Percentiles rank a stretch among this genome's conserved stretches.
Evolutionary conservation across 2,329 filamentous ascomycete genomes (phyloP).

Genomic region (Emmonsia crescens): DNA sequence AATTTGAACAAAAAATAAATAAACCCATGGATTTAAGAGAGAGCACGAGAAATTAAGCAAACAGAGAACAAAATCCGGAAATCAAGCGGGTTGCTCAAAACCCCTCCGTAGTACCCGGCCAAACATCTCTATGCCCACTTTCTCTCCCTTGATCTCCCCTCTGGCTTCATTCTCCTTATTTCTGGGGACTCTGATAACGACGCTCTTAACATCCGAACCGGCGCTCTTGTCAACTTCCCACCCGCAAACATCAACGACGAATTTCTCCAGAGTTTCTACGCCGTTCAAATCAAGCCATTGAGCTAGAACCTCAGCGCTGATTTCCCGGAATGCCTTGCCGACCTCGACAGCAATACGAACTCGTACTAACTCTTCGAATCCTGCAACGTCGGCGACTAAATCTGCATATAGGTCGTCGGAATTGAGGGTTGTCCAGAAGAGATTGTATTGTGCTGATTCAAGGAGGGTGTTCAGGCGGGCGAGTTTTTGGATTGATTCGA

Average conservation of each 20-base stretch:
- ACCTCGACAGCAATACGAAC: conserved; percentile 81
- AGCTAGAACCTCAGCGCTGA: conserved; percentile 57
- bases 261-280: conserved; percentile 59
- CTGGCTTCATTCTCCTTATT: conserved; percentile 98
- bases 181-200: conserved; percentile 63
- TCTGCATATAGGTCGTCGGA: conserved; percentile 93
- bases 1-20: neutral
- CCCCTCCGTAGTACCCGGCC: conserved; percentile 64
- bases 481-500: conserved; percentile 85
- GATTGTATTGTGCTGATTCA: conserved; percentile 76
- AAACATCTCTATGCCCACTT: conserved; percentile 52
- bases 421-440: conserved; percentile 89
- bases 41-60: conserved; percentile 6
- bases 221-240: conserved; percentile 64
- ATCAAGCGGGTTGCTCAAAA: conserved; percentile 68
- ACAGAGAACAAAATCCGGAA: conserved; percentile 9
- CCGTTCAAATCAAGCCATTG: conserved; percentile 62
- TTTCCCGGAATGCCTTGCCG: conserved; percentile 66
- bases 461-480: conserved; percentile 75
- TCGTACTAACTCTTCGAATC: conserved; percentile 90
- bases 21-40: conserved; percentile 3
- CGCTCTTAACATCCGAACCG: conserved; percentile 16
- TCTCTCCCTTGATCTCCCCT: conserved; percentile 89
- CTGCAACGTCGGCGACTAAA: conserved; percentile 82
- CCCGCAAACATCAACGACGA: conserved; percentile 72